Percentiles rank a stretch among this genome's conserved stretches.
Evolutionary conservation across 192 early-diverging fungal species (phyloP).

Genomic region (Coemansia umbellata): DNA sequence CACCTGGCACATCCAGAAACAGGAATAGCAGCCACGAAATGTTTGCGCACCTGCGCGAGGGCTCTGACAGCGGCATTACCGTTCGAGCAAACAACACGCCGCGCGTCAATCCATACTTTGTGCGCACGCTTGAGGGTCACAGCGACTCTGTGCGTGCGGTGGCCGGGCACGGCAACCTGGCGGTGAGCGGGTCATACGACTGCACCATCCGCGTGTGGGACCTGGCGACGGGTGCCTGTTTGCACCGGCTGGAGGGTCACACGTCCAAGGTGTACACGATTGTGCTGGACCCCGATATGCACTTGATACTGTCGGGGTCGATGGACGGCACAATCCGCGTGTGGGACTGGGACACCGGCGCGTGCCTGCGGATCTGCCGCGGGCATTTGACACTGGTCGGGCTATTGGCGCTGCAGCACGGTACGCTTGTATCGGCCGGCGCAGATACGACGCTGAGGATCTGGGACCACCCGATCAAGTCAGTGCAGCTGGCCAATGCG

Average conservation of each 20-base stretch:
- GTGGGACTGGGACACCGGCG: conserved; percentile 88
- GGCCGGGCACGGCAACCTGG: conserved; percentile 77
- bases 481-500: background rate
- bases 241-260: conserved; percentile 79
- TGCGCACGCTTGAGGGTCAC: conserved; percentile 84
- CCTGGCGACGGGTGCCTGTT: conserved; percentile 60
- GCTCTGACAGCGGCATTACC: too few relatives aligned
- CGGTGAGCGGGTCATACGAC: conserved; percentile 94
- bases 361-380: conserved; percentile 69
- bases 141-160: conserved; percentile 88
- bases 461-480: conserved; percentile 72
- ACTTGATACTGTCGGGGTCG: conserved; percentile 85
- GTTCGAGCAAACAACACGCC: background rate
- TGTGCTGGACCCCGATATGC: conserved; percentile 77
- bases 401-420: conserved; percentile 77
- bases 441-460: conserved; percentile 92
- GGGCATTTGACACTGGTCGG: conserved; percentile 95
- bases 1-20: too few relatives aligned
- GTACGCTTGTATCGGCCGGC: conserved; percentile 89
- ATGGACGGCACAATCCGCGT: conserved; percentile 92
- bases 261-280: conserved; percentile 94
- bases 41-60: background rate
- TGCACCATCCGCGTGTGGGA: conserved; percentile 90
- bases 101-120: conserved; percentile 70
- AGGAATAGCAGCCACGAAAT: background rate